Evolutionary conservation across 805 yeast species (phyloP), one percentile per base, ranked within the genome.

Genomic region (Trichomonascus vanleenenianus): DNA sequence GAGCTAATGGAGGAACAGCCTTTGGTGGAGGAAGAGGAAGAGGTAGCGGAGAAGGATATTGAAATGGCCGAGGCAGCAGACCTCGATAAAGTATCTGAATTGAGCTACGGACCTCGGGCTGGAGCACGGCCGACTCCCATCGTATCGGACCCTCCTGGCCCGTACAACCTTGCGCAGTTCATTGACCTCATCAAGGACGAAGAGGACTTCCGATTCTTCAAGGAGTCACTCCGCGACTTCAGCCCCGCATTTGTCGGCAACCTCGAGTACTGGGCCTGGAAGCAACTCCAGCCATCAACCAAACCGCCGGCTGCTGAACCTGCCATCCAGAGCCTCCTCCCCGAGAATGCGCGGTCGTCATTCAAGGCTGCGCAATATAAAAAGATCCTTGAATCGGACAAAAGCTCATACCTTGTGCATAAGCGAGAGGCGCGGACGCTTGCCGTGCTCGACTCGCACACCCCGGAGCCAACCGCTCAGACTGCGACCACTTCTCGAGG

Each of bases 361-460:
- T 16, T 22, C 41, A 75, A 77, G 56, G 79, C 88, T 32, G 78
- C 81, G 46, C 95, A 95, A 0, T 85, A 81, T 59, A 63, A 66
- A 39, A 84, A 83, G 60, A 79, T 86, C 33, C 75, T 83, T 0
- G 96, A 88, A 52, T 71, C 76, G 0, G 72, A 79, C 38, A 89
- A 89, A 60, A 68, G 76, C 11, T 83, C 78, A 48, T 89, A 86
- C 58, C 67, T 89, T 44, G 93, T 95, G 2, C 96, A 88, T 61
- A 79, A 93, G 42, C 76, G 85, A 48, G 35, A 25, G 32, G 79
- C 75, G 55, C 71, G 75, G 52, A 51, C 60, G 36, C 70, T 71
- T 44, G 56, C 60, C 2, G 47, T 56, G 19, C 58, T 55, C 32
- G 18, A 33, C 35, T 15, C 37, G 4, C 19, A 25, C 25, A 15